Evolutionary conservation across 2,329 filamentous ascomycete genomes (phyloP).

Genomic region (Plenodomus biglobosus): DNA sequence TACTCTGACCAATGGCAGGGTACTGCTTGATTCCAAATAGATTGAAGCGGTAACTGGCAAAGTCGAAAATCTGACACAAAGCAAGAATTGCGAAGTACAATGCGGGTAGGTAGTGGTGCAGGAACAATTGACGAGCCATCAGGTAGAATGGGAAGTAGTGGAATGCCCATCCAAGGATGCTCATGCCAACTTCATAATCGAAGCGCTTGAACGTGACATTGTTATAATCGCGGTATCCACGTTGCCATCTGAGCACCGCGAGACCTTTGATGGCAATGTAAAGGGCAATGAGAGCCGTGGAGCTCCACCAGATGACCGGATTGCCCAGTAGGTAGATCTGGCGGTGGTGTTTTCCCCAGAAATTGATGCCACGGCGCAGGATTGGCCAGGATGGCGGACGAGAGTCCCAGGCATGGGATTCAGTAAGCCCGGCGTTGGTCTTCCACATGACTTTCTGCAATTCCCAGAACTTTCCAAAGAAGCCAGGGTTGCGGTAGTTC

Average conservation of each 20-base stretch:
- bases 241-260: slow-evolving; percentile 89
- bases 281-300: slow-evolving; percentile 72
- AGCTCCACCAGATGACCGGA: slow-evolving; percentile 84
- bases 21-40: slow-evolving; percentile 67
- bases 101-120: slow-evolving; percentile 98
- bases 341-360: slow-evolving; percentile 92
- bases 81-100: slow-evolving; percentile 92
- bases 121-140: slow-evolving; percentile 96
- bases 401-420: slow-evolving; percentile 98
- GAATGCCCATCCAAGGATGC: slow-evolving; percentile 90
- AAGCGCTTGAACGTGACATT: slow-evolving; percentile 89
- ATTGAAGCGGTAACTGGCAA: slow-evolving; percentile 71
- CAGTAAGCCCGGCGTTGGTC: slow-evolving; percentile 92
- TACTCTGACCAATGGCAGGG: slow-evolving; percentile 72
- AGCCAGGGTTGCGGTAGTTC: slow-evolving; percentile 92
- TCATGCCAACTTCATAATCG: slow-evolving; percentile 92
- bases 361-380: slow-evolving; percentile 93
- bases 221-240: slow-evolving; percentile 83
- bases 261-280: slow-evolving; percentile 86
- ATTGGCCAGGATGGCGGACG: slow-evolving; percentile 91
- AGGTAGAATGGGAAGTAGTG: slow-evolving; percentile 99
- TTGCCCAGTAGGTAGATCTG: slow-evolving; percentile 98
- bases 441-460: slow-evolving; percentile 98
- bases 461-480: slow-evolving; percentile 98
- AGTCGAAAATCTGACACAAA: slow-evolving; percentile 88